Evolutionary conservation across 1,139 yeast species (phyloP).

Genomic region (Pneumocystis canis): DNA sequence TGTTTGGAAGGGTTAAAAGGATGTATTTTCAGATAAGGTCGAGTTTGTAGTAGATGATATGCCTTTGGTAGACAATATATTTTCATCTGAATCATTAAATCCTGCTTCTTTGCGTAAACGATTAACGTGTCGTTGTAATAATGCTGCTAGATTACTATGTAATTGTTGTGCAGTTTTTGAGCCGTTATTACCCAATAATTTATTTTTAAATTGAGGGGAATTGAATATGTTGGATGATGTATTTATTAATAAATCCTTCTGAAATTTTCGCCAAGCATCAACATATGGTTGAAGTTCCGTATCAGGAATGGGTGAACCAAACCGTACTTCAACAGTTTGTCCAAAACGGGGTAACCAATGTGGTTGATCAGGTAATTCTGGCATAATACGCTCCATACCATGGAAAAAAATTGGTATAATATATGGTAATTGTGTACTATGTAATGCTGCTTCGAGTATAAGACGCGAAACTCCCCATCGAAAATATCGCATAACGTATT

Average conservation of each 20-base stretch:
- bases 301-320: constrained; percentile 63
- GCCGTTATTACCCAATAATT: too few relatives aligned
- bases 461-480: constrained; percentile 89
- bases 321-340: constrained; percentile 48
- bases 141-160: background rate
- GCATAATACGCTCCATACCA: constrained; percentile 78
- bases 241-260: background rate
- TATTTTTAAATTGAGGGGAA: too few relatives aligned
- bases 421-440: constrained; percentile 42
- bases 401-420: constrained; percentile 76
- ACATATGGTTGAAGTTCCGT: constrained; percentile 6
- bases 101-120: background rate
- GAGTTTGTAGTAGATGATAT: too few relatives aligned
- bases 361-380: constrained; percentile 43
- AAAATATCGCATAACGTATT: constrained; percentile 74
- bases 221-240: background rate
- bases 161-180: background rate
- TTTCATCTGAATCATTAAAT: background rate
- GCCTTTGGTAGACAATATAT: too few relatives aligned
- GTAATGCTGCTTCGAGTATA: constrained; percentile 40
- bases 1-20: background rate
- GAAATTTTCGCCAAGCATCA: background rate
- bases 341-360: constrained; percentile 56
- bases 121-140: background rate
- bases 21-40: too few relatives aligned